Evolutionary conservation across 1,284 basidiomycete genomes (phyloP), one percentile per base, ranked within the genome.

Genomic region (Phylloboletellus chloephorus): DNA sequence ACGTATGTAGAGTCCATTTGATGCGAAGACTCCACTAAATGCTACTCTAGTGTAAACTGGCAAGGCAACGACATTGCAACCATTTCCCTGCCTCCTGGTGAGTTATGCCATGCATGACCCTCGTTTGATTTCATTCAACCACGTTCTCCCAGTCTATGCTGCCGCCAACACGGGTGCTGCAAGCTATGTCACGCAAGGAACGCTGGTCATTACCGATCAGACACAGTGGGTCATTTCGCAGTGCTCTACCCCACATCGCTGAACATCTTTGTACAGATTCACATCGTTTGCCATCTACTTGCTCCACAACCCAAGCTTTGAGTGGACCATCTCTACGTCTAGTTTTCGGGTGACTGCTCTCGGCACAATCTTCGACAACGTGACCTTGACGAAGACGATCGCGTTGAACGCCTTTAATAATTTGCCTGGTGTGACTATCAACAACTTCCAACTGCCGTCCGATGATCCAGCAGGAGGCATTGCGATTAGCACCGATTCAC

Each of bases 381-480:
- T 88, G 20, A 67, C 69, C 0, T 68, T 88, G 39, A 71, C 67
- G 35, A 88, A 88, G 65, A 68, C 68, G 6, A 62, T 88, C 38
- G 65, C 76, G 7, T 74, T 89, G 65, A 78, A 77, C 56, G 85
- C 82, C 3, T 88, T 88, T 65, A 80, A 85, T 49, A 69, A 68
- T 37, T 63, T 88, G 16, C 79, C 80, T 11, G 80, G 80, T 8
- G 76, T 83, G 28, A 78, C 75, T 1, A 82, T 87, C 53, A 74
- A 68, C 51, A 79, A 84, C 63, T 88, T 88, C 67, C 59, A 76
- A 53, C 66, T 83, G 31, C 79, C 80, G 1, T 72, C 71, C 9
- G 76, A 83, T 51, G 74, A 82, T 56, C 71, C 77, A 31, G 72
- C 71, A 31, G 82, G 83, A 46, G 79, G 83, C 26, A 83, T 88